Evolutionary conservation across 495 filamentous ascomycete genomes (phyloP).

Genomic region (Trichoderma parareesei): DNA sequence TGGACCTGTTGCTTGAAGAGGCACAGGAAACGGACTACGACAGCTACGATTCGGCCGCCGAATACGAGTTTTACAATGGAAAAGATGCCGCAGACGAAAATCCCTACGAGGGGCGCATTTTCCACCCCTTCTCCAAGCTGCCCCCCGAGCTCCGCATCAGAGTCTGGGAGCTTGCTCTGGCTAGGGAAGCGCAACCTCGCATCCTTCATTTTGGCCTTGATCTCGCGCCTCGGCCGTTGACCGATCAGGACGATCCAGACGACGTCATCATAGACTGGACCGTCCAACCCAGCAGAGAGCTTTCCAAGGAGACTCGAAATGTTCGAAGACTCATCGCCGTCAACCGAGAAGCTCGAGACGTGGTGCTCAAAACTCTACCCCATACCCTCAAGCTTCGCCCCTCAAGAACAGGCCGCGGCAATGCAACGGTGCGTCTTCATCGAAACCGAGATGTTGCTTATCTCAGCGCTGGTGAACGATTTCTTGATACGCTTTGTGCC

Average conservation of each 20-base stretch:
- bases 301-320: too few species aligned
- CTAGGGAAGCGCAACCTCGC: not conserved
- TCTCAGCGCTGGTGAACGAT: not conserved
- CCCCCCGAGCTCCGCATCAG: not conserved
- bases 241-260: not conserved
- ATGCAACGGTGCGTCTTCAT: not conserved
- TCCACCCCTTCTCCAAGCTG: not conserved
- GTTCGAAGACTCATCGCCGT: not conserved
- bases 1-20: not conserved
- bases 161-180: not conserved
- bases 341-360: not conserved
- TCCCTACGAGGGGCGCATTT: not conserved
- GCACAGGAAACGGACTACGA: not conserved
- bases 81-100: not conserved
- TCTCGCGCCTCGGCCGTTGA: not conserved
- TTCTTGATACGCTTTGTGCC: too few species aligned
- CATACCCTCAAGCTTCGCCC: not conserved
- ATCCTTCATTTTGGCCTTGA: not conserved
- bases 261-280: not conserved
- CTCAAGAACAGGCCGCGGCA: not conserved
- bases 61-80: constrained; percentile 3
- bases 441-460: not conserved
- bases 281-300: not conserved
- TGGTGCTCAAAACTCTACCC: not conserved
- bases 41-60: constrained; percentile 3